A percentile compares a stretch with the other conserved stretches of the same genome.
Conservation (phyloP, 768 basidiomycete genomes). For the Phylloporus scabripes region DNA sequence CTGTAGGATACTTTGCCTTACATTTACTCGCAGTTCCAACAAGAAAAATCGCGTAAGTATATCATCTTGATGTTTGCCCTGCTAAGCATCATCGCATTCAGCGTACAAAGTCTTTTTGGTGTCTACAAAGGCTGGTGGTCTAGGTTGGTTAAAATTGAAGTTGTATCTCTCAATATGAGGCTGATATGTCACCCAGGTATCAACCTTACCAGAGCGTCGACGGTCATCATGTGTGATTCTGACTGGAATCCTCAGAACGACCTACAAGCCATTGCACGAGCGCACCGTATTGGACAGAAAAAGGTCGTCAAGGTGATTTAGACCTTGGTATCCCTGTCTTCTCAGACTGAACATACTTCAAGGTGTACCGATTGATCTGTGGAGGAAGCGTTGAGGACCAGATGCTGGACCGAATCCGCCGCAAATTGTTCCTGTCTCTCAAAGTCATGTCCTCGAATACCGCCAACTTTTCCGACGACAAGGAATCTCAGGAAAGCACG, state of each 20-base stretch:
- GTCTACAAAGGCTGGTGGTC: conserved; percentile 66
- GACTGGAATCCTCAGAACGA: conserved; percentile 76
- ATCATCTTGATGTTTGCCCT: background rate
- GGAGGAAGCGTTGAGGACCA: conserved; percentile 71
- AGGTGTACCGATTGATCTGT: conserved; percentile 68
- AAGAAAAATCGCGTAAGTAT: conserved; percentile 46
- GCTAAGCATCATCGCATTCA: conserved; percentile 13
- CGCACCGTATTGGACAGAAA: conserved; percentile 76
- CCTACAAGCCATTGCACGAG: conserved; percentile 79
- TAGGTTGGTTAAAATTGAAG: conserved; percentile 37
- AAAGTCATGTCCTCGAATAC: conserved; percentile 52
- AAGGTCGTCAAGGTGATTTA: conserved; percentile 54
- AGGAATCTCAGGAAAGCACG: conserved; percentile 22
- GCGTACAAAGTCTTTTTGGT: conserved; percentile 66
- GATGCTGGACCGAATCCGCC: conserved; percentile 64
- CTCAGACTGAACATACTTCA: background rate
- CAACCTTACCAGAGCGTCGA: conserved; percentile 77
- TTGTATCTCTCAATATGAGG: background rate
- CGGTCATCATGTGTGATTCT: conserved; percentile 74
- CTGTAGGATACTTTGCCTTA: background rate
- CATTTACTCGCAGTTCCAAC: conserved; percentile 43
- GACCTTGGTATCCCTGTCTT: background rate
- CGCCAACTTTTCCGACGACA: conserved; percentile 13
- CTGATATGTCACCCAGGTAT: conserved; percentile 46
- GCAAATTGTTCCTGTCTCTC: conserved; percentile 61